These are phyloP conservation scores for Komagataella kurtzmanii DNA, from an alignment of 805 yeast species.

Conservation along the genomic window DNA sequence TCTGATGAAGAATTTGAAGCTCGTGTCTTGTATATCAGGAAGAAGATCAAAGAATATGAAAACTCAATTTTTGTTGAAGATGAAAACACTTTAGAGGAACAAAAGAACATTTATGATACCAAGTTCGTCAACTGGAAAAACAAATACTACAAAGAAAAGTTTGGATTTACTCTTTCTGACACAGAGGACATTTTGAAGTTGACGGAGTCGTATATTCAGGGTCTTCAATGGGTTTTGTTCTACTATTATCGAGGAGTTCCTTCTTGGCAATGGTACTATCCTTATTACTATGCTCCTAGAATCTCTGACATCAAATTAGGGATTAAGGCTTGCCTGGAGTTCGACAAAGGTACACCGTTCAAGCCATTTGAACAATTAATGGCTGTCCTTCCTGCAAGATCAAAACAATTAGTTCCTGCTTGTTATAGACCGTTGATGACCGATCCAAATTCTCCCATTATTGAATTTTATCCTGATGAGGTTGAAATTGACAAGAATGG, in stretches of 20 bases:
- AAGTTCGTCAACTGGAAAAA: constrained; percentile 79
- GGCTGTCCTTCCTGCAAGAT: constrained; percentile 95
- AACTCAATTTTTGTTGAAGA: constrained; percentile 50
- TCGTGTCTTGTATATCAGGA: constrained; percentile 37
- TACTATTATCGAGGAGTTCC: constrained; percentile 86
- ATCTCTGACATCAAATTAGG: constrained; percentile 78
- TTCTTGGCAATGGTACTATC: constrained; percentile 94
- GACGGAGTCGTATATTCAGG: constrained; percentile 78
- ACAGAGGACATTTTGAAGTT: constrained; percentile 45
- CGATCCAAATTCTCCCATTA: constrained; percentile 74
- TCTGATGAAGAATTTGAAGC: constrained; percentile 49
- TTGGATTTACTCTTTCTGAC: constrained; percentile 53
- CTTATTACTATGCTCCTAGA: constrained; percentile 87
- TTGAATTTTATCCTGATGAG: constrained; percentile 81
- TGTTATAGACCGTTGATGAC: constrained; percentile 75
- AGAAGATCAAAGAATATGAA: constrained; percentile 49
- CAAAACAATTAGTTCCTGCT: constrained; percentile 63
- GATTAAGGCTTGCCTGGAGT: constrained; percentile 45
- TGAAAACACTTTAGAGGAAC: constrained; percentile 33
- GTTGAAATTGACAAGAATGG: constrained; percentile 89
- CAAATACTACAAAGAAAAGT: constrained; percentile 70
- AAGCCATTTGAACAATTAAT: constrained; percentile 90
- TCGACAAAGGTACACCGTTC: constrained; percentile 68
- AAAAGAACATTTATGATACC: constrained; percentile 52
- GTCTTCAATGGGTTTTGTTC: constrained; percentile 91